Conservation (phyloP, 352 stramenopile species). For the Globisporangium canariense region DNA sequence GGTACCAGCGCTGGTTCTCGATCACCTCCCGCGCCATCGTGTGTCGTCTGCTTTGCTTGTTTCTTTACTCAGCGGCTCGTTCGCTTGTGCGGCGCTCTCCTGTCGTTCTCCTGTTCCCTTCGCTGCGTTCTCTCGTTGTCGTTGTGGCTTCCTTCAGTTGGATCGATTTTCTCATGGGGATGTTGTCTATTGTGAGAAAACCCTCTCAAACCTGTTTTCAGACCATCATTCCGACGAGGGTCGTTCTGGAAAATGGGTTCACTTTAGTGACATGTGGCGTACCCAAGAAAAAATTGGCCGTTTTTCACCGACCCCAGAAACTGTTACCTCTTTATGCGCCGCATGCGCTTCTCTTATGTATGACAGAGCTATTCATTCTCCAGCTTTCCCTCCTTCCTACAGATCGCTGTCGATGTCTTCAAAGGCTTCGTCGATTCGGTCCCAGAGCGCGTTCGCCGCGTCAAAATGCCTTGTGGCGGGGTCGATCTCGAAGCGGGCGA, state of each 20-base stretch:
- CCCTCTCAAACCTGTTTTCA: not conserved
- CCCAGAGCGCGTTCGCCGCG: constrained; percentile 61
- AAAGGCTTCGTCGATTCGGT: constrained; percentile 66
- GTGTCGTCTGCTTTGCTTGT: not conserved
- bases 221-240: constrained; percentile 3
- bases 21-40: constrained; percentile 63
- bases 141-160: not conserved
- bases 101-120: not conserved
- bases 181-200: not conserved
- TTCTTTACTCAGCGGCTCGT: not conserved
- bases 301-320: not conserved
- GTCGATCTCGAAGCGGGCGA: constrained; percentile 59
- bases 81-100: not conserved
- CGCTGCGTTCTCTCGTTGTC: not conserved
- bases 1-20: constrained; percentile 86
- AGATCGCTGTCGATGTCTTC: constrained; percentile 50
- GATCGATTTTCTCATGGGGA: not conserved
- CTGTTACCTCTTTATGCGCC: not conserved
- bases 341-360: not conserved
- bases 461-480: constrained; percentile 48
- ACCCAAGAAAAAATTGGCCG: too few species aligned
- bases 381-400: constrained; percentile 16
- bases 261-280: constrained; percentile 7
- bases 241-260: not conserved
- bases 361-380: not conserved